Percentiles rank a stretch among this genome's conserved stretches.
These are phyloP conservation scores for Kazachstania sp. DNA, from an alignment of 1,139 yeast genomes.

Conservation along the genomic window DNA sequence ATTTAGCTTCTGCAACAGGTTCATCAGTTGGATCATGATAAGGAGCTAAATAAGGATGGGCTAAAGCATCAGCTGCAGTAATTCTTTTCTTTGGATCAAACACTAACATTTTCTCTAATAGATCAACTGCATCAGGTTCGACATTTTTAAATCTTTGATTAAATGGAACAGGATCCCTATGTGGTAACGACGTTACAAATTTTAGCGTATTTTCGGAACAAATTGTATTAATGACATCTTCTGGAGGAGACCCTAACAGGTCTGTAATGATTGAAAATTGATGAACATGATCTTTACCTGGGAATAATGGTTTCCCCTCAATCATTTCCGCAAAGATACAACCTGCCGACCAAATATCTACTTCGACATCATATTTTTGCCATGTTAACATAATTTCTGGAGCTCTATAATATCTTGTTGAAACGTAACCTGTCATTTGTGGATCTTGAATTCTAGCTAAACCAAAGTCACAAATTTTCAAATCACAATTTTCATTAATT, in stretches of 20 bases:
- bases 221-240: conserved; percentile 90
- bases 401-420: conserved; percentile 93
- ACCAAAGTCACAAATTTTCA: conserved; percentile 95
- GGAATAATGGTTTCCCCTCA: conserved; percentile 95
- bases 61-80: conserved; percentile 81
- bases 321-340: conserved; percentile 98
- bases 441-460: conserved; percentile 96
- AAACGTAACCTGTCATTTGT: conserved; percentile 97
- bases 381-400: conserved; percentile 99
- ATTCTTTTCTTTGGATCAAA: conserved; percentile 93
- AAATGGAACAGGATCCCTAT: conserved; percentile 84
- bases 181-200: conserved; percentile 89
- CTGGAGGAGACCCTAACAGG: conserved; percentile 91
- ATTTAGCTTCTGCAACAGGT: conserved; percentile 85
- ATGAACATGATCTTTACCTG: conserved; percentile 97
- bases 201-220: conserved; percentile 91
- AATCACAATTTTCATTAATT: conserved; percentile 90
- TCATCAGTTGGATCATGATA: conserved; percentile 98
- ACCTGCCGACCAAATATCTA: conserved; percentile 99
- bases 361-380: conserved; percentile 98
- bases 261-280: conserved; percentile 96
- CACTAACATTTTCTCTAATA: conserved; percentile 80
- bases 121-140: conserved; percentile 87
- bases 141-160: conserved; percentile 74
- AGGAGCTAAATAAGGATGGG: conserved; percentile 91